Conservation (phyloP, 176 grass and related monocot species). For the Aegilops speltoides region DNA sequence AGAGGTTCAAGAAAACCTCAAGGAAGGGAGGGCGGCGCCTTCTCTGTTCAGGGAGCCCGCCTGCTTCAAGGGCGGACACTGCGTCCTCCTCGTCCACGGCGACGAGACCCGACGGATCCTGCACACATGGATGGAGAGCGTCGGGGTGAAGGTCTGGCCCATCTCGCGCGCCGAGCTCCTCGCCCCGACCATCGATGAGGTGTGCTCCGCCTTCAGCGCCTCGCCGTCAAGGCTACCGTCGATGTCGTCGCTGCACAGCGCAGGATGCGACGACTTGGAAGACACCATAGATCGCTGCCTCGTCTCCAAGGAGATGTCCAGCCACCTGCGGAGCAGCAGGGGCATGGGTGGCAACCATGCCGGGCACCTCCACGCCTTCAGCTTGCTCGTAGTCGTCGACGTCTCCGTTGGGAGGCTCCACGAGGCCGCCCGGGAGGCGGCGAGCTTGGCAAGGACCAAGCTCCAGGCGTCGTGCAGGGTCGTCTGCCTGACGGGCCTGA, state of each 20-base stretch:
- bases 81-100: conserved; percentile 57
- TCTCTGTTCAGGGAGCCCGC: conserved; percentile 12
- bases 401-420: conserved; percentile 16
- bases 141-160: conserved; percentile 58
- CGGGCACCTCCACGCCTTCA: background rate
- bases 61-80: conserved; percentile 52
- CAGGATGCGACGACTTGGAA: background rate
- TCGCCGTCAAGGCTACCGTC: background rate
- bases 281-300: conserved; percentile 13
- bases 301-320: conserved; percentile 36
- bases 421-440: conserved; percentile 17
- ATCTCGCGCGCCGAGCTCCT: conserved; percentile 36
- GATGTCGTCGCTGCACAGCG: background rate
- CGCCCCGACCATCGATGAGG: conserved; percentile 36
- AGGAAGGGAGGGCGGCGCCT: background rate
- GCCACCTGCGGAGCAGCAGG: conserved; percentile 16
- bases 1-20: background rate
- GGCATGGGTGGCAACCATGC: background rate
- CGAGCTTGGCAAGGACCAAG: conserved; percentile 12
- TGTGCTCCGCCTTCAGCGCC: background rate
- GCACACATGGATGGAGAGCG: conserved; percentile 66
- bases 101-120: conserved; percentile 58
- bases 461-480: conserved; percentile 38
- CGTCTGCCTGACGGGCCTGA: conserved; percentile 46
- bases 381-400: conserved; percentile 49